These are phyloP conservation scores for Canavalia ensiformis DNA, from an alignment of 306 rosid species.

Conservation along the genomic window DNA sequence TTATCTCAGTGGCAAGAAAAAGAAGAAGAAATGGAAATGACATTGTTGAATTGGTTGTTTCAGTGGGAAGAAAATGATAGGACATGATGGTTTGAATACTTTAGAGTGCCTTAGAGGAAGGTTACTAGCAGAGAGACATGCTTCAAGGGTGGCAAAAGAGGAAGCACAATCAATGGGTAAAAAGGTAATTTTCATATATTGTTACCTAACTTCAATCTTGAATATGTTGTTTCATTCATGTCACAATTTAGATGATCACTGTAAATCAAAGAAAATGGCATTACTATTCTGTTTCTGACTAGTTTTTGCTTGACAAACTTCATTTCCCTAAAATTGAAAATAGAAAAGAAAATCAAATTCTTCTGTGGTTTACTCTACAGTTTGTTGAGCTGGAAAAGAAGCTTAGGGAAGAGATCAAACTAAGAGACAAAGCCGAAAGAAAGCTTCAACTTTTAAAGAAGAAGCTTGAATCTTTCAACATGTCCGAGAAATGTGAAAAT, in stretches of 20 bases:
- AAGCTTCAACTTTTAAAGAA: conserved; percentile 14
- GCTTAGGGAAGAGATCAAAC: conserved; percentile 23
- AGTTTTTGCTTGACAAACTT: neutral
- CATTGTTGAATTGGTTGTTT: conserved; percentile 45
- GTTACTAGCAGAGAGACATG: conserved; percentile 79
- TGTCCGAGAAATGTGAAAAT: neutral
- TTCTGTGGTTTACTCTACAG: neutral
- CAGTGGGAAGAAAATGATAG: conserved; percentile 61
- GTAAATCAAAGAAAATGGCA: neutral
- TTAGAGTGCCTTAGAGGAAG: conserved; percentile 77
- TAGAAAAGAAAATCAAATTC: neutral
- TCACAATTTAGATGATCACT: neutral
- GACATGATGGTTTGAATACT: conserved; percentile 55
- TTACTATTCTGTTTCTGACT: neutral
- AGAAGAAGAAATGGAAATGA: neutral
- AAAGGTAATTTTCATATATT: conserved; percentile 55
- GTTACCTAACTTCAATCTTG: neutral
- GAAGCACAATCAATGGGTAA: conserved; percentile 57
- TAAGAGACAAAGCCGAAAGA: conserved; percentile 16
- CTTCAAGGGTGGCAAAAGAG: conserved; percentile 67
- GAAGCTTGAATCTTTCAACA: conserved; percentile 1
- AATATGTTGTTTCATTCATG: neutral
- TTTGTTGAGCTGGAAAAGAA: conserved; percentile 24
- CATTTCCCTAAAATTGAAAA: neutral
- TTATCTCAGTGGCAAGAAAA: neutral